Evolutionary conservation across 140 eudicot genomes (phyloP).

Genomic region (Bidens hawaiensis): DNA sequence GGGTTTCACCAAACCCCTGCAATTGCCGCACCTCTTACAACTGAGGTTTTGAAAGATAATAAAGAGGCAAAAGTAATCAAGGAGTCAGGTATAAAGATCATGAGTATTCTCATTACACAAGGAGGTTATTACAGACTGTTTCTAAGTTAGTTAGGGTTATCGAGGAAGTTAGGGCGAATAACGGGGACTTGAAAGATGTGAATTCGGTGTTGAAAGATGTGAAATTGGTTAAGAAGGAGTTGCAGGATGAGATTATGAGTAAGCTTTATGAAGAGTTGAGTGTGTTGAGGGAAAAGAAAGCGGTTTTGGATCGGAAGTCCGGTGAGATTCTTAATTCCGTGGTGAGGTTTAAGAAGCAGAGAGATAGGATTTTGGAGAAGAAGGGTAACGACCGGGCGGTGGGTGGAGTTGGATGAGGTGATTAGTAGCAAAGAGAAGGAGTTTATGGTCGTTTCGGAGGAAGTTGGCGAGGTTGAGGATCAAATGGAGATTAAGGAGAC

Average conservation of each 20-base stretch:
- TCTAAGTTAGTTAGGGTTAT: conserved; percentile 41
- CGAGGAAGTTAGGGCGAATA: conserved; percentile 42
- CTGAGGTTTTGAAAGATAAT: conserved; percentile 14
- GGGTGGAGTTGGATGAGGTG: conserved; percentile 37
- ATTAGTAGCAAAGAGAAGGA: conserved; percentile 39
- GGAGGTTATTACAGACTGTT: conserved; percentile 40
- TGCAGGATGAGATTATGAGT: conserved; percentile 55
- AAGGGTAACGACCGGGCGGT: conserved; percentile 20
- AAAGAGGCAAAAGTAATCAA: conserved; percentile 22
- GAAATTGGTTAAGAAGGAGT: conserved; percentile 41
- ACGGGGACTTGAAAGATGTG: conserved; percentile 33
- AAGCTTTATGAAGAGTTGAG: conserved; percentile 45
- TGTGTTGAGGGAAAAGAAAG: conserved; percentile 29
- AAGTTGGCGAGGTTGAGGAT: conserved; percentile 57
- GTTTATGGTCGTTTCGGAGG: conserved; percentile 45
- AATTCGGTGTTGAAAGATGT: conserved; percentile 56
- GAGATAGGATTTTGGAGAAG: conserved; percentile 32
- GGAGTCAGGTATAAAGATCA: conserved; percentile 27
- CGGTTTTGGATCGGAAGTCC: conserved; percentile 23
- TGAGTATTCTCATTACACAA: conserved; percentile 46
- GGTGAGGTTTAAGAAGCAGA: conserved; percentile 30
- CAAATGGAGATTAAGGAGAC: conserved; percentile 48
- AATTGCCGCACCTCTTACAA: conserved; percentile 38
- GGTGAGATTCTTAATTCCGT: conserved; percentile 25
- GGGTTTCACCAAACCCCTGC: conserved; percentile 39